Evolutionary conservation across 257 asterid species (phyloP), one percentile per base, ranked within the genome.

Genomic region (Solanum bukasovii): DNA sequence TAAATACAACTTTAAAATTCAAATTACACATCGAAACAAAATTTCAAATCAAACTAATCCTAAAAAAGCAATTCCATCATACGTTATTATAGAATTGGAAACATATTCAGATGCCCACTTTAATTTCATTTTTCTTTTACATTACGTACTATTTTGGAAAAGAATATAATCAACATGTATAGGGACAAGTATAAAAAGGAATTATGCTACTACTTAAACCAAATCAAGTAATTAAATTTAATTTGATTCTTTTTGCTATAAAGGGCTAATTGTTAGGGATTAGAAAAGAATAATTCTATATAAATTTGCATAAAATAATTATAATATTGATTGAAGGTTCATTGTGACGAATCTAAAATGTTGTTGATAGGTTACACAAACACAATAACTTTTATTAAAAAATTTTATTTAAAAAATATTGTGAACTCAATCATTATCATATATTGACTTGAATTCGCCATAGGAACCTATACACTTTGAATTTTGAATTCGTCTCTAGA

Each of bases 401-500:
- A 1, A 0, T 7, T 7, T 67, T 67, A 27, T 27, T 13, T 2
- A 12, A 27, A 67, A 67, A 67, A 27, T 67, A 0, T 1, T 31
- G 23, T 67, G 20, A 67, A 67, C 20, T 67, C 0, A 67, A 67
- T 67, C 7, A 25, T 0, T 67, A 67, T 67, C 4, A 2, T 52
- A 25, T 67, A 27, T 67, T 67, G 3, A 67, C 68, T 61, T 61
- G 27, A 61, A 21, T 21, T 61, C 27, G 63, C 0, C 13, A n/a
- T 65, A 65, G 33, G 1, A 65, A 1, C 0, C 13, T 65, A 9
- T 61, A 21, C 70, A 63, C 5, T 56, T 56, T 18, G 3, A 56
- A 56, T 56, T 18, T 56, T 56, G 9, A 0, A 18, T 56, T 0
- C n/a, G 2, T 56, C n/a, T 56, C n/a, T 6, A 56, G 0, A 6